Conservation (phyloP, 1,139 yeast genomes). For the Yamadazyma atlantica region DNA sequence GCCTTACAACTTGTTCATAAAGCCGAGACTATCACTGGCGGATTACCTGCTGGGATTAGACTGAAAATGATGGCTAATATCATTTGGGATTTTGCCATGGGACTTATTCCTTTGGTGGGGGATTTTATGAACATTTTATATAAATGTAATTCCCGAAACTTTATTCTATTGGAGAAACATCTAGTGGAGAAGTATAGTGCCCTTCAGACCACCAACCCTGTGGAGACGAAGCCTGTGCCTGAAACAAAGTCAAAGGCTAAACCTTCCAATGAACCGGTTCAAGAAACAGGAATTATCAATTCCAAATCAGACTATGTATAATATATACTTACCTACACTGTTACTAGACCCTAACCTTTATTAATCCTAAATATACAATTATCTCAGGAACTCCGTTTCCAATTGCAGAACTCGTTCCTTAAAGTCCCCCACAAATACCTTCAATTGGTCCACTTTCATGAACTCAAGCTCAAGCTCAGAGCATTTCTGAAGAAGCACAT, state of each 20-base stretch:
- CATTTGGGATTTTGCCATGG: conserved; percentile 62
- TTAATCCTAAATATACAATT: neutral
- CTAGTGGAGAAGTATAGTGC: conserved; percentile 43
- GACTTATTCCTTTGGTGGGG: conserved; percentile 74
- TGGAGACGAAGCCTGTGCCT: neutral
- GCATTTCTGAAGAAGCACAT: conserved; percentile 47
- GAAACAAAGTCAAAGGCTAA: neutral
- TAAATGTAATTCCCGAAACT: conserved; percentile 75
- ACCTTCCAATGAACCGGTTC: neutral
- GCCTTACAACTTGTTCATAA: conserved; percentile 50
- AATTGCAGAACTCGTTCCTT: conserved; percentile 26
- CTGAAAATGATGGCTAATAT: conserved; percentile 61
- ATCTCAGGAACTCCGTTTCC: conserved; percentile 22
- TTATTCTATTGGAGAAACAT: conserved; percentile 58
- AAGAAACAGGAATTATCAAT: neutral
- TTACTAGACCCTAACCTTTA: neutral
- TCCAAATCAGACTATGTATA: too few relatives aligned
- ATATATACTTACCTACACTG: too few relatives aligned
- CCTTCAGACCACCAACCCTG: neutral
- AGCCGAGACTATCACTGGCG: conserved; percentile 62
- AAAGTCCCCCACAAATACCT: conserved; percentile 44
- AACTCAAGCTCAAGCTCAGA: conserved; percentile 61
- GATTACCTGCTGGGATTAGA: conserved; percentile 52
- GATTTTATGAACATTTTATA: conserved; percentile 65
- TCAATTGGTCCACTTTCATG: conserved; percentile 66